Conservation (phyloP, 441 rosid genomes). For the Populus hybrid region DNA sequence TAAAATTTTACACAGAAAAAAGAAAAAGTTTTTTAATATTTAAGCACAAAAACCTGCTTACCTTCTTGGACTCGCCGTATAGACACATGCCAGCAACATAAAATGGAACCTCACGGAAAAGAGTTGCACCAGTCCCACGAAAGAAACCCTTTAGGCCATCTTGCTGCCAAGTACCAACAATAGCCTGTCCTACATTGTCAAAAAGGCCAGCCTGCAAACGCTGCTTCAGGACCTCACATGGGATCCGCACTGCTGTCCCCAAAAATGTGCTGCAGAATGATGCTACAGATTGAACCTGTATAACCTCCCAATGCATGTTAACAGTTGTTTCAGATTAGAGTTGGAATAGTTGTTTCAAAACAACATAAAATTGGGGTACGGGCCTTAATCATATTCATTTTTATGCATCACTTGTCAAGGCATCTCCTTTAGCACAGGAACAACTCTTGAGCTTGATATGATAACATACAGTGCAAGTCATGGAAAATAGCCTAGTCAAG, state of each 20-base stretch:
- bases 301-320: constrained; percentile 13
- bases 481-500: neutral
- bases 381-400: neutral
- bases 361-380: too few species aligned
- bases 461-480: neutral
- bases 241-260: constrained; percentile 94
- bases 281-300: constrained; percentile 87
- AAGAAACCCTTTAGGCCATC: constrained; percentile 93
- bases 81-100: constrained; percentile 94
- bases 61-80: constrained; percentile 95
- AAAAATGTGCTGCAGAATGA: constrained; percentile 92
- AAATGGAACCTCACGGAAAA: constrained; percentile 93
- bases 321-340: neutral
- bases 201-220: constrained; percentile 90
- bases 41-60: constrained; percentile 15
- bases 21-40: too few species aligned
- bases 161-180: constrained; percentile 86
- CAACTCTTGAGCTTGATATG: neutral
- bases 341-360: too few species aligned
- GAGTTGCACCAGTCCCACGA: constrained; percentile 96
- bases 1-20: too few species aligned
- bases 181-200: constrained; percentile 87
- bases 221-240: constrained; percentile 97
- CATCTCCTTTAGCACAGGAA: neutral
- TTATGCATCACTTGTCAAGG: neutral